phyloP scores from a whole-genome alignment of 139 green algal species.

The Volvox africanus region DNA sequence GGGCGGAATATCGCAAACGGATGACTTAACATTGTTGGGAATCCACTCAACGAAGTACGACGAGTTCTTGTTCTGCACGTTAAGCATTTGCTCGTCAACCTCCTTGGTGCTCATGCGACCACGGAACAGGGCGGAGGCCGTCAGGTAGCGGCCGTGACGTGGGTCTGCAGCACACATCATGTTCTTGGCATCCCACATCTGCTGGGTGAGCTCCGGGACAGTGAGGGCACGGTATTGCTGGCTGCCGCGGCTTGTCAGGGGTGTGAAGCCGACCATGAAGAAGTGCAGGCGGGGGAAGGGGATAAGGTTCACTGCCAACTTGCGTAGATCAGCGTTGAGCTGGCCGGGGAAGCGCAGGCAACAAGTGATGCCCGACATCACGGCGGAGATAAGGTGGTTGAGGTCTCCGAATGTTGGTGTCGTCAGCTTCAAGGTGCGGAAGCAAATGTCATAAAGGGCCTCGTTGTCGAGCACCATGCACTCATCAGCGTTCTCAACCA shows the following conservation, averaged over 20 bases:
- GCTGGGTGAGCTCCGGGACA: slow-evolving; percentile 93
- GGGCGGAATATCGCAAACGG: slow-evolving; percentile 96
- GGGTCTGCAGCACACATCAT: slow-evolving; percentile 99
- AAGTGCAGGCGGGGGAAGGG: slow-evolving; percentile 97
- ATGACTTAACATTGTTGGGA: slow-evolving; percentile 98
- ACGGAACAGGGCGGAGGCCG: slow-evolving; percentile 89
- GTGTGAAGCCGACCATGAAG: slow-evolving; percentile 98
- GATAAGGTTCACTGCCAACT: slow-evolving; percentile 95
- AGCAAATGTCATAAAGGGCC: slow-evolving; percentile 97
- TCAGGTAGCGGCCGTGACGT: slow-evolving; percentile 95
- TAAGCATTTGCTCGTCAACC: slow-evolving; percentile 97
- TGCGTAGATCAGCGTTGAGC: slow-evolving; percentile 93
- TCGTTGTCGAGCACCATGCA: slow-evolving; percentile 86
- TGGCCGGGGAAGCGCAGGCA: slow-evolving; percentile 96
- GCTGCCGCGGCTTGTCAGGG: slow-evolving; percentile 91
- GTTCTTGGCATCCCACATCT: slow-evolving; percentile 99
- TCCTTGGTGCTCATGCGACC: slow-evolving; percentile 92
- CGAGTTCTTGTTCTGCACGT: slow-evolving; percentile 98
- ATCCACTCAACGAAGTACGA: slow-evolving; percentile 99
- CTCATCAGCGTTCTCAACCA: slow-evolving; percentile 97
- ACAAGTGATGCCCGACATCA: slow-evolving; percentile 96
- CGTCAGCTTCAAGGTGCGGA: slow-evolving; percentile 97
- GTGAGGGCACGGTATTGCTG: slow-evolving; percentile 95
- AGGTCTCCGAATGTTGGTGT: slow-evolving; percentile 95
- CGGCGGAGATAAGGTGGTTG: slow-evolving; percentile 96